Conservation (phyloP, 106 monocot species). For the Platanthera guangdongensis region DNA sequence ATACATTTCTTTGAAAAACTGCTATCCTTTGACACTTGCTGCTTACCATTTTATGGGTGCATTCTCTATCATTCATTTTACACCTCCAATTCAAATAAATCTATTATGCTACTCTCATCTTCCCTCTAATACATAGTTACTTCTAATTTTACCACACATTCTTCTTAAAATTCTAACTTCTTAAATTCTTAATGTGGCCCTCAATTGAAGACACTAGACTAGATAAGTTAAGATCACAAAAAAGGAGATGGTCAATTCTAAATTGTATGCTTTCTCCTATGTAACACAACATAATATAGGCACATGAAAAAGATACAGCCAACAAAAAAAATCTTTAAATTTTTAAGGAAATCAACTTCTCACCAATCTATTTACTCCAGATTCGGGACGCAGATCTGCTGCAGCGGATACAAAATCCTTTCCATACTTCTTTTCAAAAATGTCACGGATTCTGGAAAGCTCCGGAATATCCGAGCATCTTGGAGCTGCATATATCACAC, state of each 20-base stretch:
- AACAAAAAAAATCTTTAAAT: not conserved
- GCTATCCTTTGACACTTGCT: no score
- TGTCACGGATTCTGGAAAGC: conserved; percentile 52
- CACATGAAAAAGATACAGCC: not conserved
- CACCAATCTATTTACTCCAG: conserved; percentile 67
- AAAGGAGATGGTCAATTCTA: not conserved
- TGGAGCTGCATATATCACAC: conserved; percentile 89
- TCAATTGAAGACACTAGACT: no score
- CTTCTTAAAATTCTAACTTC: no score
- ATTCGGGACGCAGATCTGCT: conserved; percentile 63
- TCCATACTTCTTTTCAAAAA: conserved; percentile 91
- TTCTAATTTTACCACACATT: no score
- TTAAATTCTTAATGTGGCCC: no score
- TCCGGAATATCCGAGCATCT: conserved; percentile 97
- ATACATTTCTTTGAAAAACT: no score
- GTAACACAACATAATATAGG: not conserved
- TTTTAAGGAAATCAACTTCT: not conserved
- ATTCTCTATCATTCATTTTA: no score
- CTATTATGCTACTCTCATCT: no score
- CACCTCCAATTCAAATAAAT: no score
- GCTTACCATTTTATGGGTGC: no score
- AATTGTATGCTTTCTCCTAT: not conserved
- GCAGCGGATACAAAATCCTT: conserved; percentile 89
- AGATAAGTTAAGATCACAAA: not conserved
- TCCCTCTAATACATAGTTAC: no score